Evolutionary conservation across 345 rosid genomes (phyloP).

Genomic region (Bruguiera sexangula): DNA sequence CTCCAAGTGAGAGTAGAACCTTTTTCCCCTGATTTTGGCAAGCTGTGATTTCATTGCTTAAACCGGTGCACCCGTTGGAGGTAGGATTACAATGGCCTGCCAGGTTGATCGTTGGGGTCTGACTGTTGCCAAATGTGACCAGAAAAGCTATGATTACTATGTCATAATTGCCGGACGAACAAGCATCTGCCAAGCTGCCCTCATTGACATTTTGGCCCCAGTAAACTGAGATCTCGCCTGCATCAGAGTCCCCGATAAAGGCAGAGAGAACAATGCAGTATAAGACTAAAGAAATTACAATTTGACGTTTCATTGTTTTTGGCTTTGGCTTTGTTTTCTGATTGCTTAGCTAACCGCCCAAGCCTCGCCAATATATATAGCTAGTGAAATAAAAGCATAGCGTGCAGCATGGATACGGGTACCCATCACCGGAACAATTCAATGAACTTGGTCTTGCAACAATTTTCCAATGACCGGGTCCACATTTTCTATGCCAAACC

Average conservation of each 20-base stretch:
- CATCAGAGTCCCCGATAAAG: not conserved
- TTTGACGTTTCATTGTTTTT: not conserved
- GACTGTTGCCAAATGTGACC: not conserved
- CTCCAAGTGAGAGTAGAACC: conserved; percentile 1
- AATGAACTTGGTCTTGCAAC: too few species aligned
- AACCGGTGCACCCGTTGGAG: not conserved
- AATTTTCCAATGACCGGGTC: too few species aligned
- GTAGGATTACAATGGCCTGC: not conserved
- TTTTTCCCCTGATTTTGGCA: not conserved
- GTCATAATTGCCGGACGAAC: not conserved
- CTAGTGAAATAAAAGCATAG: too few species aligned
- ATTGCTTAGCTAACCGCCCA: not conserved
- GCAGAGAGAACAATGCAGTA: not conserved
- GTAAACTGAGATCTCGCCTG: not conserved
- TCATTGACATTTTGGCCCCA: not conserved
- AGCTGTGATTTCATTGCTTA: not conserved
- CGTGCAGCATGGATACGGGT: too few species aligned
- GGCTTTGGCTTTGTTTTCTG: not conserved
- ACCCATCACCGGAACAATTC: too few species aligned
- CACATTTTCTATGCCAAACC: too few species aligned
- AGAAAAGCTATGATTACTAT: not conserved
- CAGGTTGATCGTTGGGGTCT: not conserved
- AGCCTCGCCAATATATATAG: too few species aligned
- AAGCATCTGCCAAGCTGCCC: not conserved
- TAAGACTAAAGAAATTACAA: not conserved